Evolutionary conservation across 2,329 filamentous ascomycete species (phyloP).

Genomic region (Arachnopeziza araneosa): DNA sequence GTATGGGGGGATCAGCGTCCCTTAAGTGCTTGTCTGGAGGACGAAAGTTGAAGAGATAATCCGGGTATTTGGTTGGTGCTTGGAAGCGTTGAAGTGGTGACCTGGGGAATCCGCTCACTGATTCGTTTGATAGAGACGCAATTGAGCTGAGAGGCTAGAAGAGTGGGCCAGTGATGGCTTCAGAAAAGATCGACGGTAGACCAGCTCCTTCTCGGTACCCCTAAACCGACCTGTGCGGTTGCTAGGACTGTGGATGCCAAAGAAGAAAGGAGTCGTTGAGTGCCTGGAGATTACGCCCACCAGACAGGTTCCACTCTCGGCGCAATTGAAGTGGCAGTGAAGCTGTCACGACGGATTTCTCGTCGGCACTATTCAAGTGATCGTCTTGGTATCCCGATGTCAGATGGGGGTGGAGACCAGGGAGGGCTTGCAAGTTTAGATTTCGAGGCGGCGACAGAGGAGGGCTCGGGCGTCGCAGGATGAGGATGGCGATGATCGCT

Average conservation of each 20-base stretch:
- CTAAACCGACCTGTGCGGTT: conserved; percentile 5
- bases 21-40: conserved; percentile 27
- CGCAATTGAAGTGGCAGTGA: conserved; percentile 5
- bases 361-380: conserved; percentile 18
- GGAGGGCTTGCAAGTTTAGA: neutral
- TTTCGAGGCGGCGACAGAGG: neutral
- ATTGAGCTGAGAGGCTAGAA: neutral
- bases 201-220: conserved; percentile 12
- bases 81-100: conserved; percentile 6
- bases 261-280: neutral
- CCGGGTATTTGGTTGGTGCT: conserved; percentile 22
- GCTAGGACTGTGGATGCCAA: conserved; percentile 2
- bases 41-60: conserved; percentile 12
- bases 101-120: neutral
- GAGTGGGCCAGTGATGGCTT: conserved; percentile 14
- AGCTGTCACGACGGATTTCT: conserved; percentile 18
- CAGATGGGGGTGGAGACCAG: neutral
- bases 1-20: conserved; percentile 30
- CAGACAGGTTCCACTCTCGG: conserved; percentile 18
- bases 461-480: neutral
- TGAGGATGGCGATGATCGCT: conserved; percentile 12
- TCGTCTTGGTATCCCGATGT: conserved; percentile 11
- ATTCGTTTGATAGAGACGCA: conserved; percentile 18
- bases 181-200: conserved; percentile 22
- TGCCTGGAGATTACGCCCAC: conserved; percentile 23